Percentiles rank a stretch among this genome's conserved stretches.
Conservation (phyloP, 2,329 filamentous ascomycete species). For the Clarireedia hainanense region DNA sequence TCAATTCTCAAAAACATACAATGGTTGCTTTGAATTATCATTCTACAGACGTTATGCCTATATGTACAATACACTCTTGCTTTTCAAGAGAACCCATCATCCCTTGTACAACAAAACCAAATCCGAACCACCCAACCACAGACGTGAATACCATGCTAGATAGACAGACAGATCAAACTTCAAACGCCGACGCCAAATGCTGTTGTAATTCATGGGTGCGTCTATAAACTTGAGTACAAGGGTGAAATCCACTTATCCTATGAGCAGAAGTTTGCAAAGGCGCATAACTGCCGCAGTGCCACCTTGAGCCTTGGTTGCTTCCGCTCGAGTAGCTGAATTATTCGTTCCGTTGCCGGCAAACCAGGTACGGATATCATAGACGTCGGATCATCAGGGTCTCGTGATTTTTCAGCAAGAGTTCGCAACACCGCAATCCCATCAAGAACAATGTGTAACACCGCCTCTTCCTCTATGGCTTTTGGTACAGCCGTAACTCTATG, state of each 20-base stretch:
- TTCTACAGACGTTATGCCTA: slow-evolving; percentile 15
- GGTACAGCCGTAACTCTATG: slow-evolving; percentile 25
- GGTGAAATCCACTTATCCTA: slow-evolving; percentile 20
- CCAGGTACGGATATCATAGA: slow-evolving; percentile 50
- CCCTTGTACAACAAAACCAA: slow-evolving; percentile 20
- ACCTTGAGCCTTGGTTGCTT: slow-evolving; percentile 53
- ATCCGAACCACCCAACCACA: slow-evolving; percentile 15
- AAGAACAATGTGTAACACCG: slow-evolving; percentile 47
- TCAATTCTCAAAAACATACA: slow-evolving; percentile 12
- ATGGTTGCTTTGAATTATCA: slow-evolving; percentile 11
- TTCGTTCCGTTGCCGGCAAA: slow-evolving; percentile 57
- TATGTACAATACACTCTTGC: slow-evolving; percentile 22
- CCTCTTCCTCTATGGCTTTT: slow-evolving; percentile 29
- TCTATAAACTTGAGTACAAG: slow-evolving; percentile 27
- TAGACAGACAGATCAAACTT: slow-evolving; percentile 14
- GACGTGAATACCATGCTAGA: slow-evolving; percentile 17
- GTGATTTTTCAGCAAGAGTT: slow-evolving; percentile 59
- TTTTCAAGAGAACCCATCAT: slow-evolving; percentile 15
- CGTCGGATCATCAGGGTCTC: slow-evolving; percentile 44
- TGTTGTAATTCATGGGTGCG: slow-evolving; percentile 23
- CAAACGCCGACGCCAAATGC: slow-evolving; percentile 27
- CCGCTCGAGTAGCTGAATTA: slow-evolving; percentile 61
- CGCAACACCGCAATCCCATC: slow-evolving; percentile 62
- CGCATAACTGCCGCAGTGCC: slow-evolving; percentile 61
- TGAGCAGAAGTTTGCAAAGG: slow-evolving; percentile 49